Percentiles rank a stretch among this genome's conserved stretches.
Evolutionary conservation across 306 rosid genomes (phyloP).

Genomic region (Amphicarpaea edgeworthii): DNA sequence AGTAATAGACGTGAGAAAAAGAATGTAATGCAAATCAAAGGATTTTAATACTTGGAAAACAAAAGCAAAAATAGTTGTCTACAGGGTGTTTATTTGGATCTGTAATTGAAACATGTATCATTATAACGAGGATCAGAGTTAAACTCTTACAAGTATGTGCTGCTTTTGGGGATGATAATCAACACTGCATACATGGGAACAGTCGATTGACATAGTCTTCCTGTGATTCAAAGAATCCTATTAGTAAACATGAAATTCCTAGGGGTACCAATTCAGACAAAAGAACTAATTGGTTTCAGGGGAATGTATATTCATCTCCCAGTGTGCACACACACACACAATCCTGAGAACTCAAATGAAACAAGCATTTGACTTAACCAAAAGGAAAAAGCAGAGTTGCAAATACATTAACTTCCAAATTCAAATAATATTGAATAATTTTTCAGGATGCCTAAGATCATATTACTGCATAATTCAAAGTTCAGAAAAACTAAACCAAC

Average conservation of each 20-base stretch:
- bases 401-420: conserved; percentile 23
- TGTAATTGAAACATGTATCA: conserved; percentile 23
- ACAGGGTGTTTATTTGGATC: background rate
- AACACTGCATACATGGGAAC: conserved; percentile 79
- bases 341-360: conserved; percentile 32
- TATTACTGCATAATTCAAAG: conserved; percentile 37
- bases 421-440: background rate
- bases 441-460: conserved; percentile 18
- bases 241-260: conserved; percentile 43
- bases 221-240: conserved; percentile 60
- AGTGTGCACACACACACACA: conserved; percentile 25
- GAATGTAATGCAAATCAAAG: conserved; percentile 16
- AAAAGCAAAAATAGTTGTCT: conserved; percentile 20
- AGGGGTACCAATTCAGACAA: conserved; percentile 23
- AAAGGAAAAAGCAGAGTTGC: background rate
- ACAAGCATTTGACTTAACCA: conserved; percentile 4
- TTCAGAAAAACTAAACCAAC: conserved; percentile 21
- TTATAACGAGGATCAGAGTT: conserved; percentile 26
- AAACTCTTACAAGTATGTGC: conserved; percentile 80
- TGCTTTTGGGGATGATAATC: conserved; percentile 78
- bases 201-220: conserved; percentile 80
- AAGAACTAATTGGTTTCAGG: conserved; percentile 22
- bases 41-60: conserved; percentile 25
- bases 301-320: conserved; percentile 23
- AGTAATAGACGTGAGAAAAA: conserved; percentile 13